Evolutionary conservation across 768 basidiomycete species (phyloP).

Genomic region (Mycena latifolia): DNA sequence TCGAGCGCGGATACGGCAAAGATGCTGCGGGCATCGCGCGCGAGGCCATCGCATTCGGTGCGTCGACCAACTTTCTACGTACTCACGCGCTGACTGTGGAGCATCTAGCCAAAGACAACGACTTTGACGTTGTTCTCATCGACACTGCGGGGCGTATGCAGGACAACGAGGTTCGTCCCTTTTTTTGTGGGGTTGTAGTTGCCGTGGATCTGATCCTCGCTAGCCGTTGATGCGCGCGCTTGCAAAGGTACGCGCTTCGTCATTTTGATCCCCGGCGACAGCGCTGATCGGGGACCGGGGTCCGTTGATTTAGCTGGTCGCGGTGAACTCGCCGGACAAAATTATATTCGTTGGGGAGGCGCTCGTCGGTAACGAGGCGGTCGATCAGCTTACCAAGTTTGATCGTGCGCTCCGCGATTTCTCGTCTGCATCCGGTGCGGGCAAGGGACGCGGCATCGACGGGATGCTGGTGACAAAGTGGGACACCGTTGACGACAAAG

Average conservation of each 20-base stretch:
- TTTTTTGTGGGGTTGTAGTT: no score
- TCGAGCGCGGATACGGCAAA: conserved; percentile 97
- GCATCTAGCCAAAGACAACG: conserved; percentile 80
- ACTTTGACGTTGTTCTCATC: conserved; percentile 96
- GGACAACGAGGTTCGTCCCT: conserved; percentile 87
- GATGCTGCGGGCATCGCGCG: conserved; percentile 99
- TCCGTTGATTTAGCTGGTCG: conserved; percentile 72
- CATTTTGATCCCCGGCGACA: conserved; percentile 13
- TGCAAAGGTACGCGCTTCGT: conserved; percentile 74
- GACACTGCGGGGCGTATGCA: conserved; percentile 99
- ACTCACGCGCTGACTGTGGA: conserved; percentile 20
- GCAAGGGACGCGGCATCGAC: conserved; percentile 92
- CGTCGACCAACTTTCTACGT: conserved; percentile 35
- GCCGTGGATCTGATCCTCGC: conserved; percentile 23
- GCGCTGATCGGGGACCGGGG: conserved; percentile 12
- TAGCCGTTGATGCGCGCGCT: conserved; percentile 97
- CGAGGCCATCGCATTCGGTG: conserved; percentile 93
- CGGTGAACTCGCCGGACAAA: conserved; percentile 96
- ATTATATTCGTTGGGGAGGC: conserved; percentile 99
- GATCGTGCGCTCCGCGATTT: conserved; percentile 95
- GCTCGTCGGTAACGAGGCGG: conserved; percentile 97
- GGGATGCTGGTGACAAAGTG: conserved; percentile 99
- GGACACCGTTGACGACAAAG: conserved; percentile 99
- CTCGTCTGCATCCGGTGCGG: conserved; percentile 75
- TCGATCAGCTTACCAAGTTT: conserved; percentile 97